Evolutionary conservation across 148 eudicot species (phyloP).

Genomic region (Cornus suecica): DNA sequence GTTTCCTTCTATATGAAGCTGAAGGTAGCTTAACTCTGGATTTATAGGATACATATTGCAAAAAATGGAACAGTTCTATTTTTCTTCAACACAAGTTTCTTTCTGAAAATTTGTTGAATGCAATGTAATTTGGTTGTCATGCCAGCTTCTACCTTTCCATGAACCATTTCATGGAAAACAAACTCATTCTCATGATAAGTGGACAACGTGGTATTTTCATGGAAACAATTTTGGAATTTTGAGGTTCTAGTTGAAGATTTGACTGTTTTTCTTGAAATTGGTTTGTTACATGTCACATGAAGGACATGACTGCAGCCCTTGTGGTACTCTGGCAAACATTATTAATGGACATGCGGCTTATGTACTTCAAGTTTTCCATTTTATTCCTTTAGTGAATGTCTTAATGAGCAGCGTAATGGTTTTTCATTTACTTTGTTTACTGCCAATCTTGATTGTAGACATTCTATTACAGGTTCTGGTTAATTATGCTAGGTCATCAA

Average conservation of each 20-base stretch:
- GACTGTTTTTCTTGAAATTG: neutral
- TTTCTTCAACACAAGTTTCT: neutral
- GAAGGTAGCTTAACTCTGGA: neutral
- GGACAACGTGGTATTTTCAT: neutral
- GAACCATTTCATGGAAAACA: neutral
- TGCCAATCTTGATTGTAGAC: neutral
- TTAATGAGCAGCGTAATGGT: neutral
- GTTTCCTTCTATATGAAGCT: neutral
- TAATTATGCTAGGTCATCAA: constrained; percentile 59
- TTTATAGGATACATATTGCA: neutral
- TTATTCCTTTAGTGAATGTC: constrained; percentile 1
- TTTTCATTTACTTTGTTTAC: constrained; percentile 4
- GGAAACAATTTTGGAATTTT: neutral
- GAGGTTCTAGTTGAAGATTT: neutral
- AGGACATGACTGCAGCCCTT: neutral
- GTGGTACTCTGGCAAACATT: neutral
- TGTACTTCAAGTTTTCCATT: neutral
- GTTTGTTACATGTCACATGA: no score
- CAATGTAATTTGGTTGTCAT: neutral
- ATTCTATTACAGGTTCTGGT: constrained; percentile 63
- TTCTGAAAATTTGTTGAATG: neutral
- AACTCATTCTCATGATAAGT: neutral
- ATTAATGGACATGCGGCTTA: neutral
- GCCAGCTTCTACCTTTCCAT: neutral
- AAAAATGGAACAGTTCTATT: no score